Conservation (phyloP, 2,329 filamentous ascomycete genomes). For the Intubia oerlemansii region DNA sequence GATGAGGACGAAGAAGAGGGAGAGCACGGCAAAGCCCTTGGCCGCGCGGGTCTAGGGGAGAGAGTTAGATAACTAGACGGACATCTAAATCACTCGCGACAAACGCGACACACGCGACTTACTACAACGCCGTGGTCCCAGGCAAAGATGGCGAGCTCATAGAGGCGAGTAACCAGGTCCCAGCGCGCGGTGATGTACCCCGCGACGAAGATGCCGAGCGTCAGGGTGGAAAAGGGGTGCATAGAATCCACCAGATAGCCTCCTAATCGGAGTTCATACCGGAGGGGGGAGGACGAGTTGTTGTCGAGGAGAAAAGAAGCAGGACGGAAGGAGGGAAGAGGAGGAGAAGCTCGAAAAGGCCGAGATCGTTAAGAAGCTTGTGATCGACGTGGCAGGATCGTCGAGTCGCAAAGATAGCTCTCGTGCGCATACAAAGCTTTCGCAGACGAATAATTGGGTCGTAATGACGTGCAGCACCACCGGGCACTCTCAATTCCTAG, state of each 20-base stretch:
- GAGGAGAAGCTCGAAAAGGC: not conserved
- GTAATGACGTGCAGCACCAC: no score
- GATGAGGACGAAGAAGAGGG: constrained; percentile 64
- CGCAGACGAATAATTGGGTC: no score
- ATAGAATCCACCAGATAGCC: no score
- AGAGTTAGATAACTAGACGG: not conserved
- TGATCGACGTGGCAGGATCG: no score
- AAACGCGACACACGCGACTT: constrained; percentile 16
- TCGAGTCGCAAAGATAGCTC: no score
- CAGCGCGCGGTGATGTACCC: constrained; percentile 98
- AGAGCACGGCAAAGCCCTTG: constrained; percentile 67
- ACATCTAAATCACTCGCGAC: not conserved
- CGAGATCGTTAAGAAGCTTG: no score
- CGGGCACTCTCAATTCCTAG: no score
- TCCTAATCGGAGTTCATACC: no score
- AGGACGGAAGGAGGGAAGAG: no score
- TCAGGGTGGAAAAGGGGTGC: constrained; percentile 95
- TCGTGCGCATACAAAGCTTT: no score
- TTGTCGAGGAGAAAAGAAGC: no score
- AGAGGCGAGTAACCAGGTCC: constrained; percentile 90
- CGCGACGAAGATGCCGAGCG: constrained; percentile 95
- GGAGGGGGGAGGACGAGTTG: no score
- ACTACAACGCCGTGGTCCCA: constrained; percentile 98
- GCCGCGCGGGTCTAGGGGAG: constrained; percentile 52
- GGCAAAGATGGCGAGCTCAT: constrained; percentile 92